Percentiles rank a stretch among this genome's conserved stretches.
Conservation (phyloP, 768 basidiomycete genomes). For the Boletus coccyginus region DNA sequence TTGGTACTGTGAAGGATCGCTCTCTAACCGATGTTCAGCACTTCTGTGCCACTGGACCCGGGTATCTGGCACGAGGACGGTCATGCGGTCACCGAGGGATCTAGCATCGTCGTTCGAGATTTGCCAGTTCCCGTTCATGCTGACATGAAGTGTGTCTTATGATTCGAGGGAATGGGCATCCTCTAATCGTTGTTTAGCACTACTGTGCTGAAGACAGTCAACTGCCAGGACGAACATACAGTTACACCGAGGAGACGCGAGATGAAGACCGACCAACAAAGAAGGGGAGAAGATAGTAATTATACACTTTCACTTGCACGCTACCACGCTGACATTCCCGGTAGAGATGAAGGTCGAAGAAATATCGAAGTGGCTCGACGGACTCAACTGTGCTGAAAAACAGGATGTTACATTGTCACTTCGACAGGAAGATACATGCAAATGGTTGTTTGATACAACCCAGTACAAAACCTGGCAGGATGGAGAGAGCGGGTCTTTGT, state of each 20-base stretch:
- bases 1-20: too few relatives aligned
- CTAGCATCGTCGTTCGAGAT: background rate
- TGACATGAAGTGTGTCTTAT: background rate
- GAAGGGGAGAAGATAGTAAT: background rate
- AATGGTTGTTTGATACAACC: constrained; percentile 1
- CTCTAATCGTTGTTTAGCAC: background rate
- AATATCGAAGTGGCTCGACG: constrained; percentile 2
- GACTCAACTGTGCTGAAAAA: constrained; percentile 1
- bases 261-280: background rate
- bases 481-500: background rate
- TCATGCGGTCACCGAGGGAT: background rate
- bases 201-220: too few relatives aligned
- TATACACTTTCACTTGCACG: background rate
- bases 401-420: background rate
- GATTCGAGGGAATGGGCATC: background rate
- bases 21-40: background rate
- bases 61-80: too few relatives aligned
- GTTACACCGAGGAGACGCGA: background rate
- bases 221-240: background rate
- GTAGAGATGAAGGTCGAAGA: background rate
- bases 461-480: constrained; percentile 1
- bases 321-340: background rate
- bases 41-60: background rate
- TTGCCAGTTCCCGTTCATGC: too few relatives aligned
- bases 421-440: background rate